Base-by-base conservation (phyloP, 345 rosid species). In the Ailanthus altissimus region DNA sequence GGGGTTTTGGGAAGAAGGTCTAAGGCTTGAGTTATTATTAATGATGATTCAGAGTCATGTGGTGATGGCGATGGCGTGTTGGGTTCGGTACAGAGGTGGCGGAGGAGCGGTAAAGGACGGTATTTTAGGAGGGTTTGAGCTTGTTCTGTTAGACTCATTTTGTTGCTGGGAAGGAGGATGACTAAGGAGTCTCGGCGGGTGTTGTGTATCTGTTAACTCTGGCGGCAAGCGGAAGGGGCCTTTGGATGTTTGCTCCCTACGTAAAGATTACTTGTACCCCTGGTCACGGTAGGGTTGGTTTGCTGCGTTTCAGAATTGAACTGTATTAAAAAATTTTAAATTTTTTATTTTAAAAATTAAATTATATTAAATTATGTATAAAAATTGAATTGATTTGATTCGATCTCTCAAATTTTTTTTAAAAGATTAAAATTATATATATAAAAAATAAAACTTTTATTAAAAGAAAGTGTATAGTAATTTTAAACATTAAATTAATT, bases 1-100 rank as follows among this genome's bases (percentile, higher is more conserved):
- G 94, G 95, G 42, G 67, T 77, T 40, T 83, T 75, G 36, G 83
- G 85, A 20, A 94, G 85, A 42, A 75, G 85, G 53, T 89, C 65
- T 20, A 86, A 7, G 21, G 90, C 85, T 63, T 70, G 83, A 28
- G 51, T 63, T 26, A 86, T 66, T 36, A 86, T 77, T 21, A 77
- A 25, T 2, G 89, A 83, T 63, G 83, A 81, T 15, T 85, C 75
- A 12, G 77, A 5, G 77, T 49, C 64, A 40, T 11, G 65, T 21
- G 61, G 75, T 10, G 46, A 64, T n/a, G 47, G 57, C 0, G 77
- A 61, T 25, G 32, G 47, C 2, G 74, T 79, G 8, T 58, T 23
- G 16, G 76, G 62, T 21, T 70, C 85, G 25, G 76, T 36, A 73
- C 85, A 89, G 72, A 85, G 58, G 71, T 6, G 73, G 42, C 87